Evolutionary conservation across 768 basidiomycete species (phyloP).

Genomic region (Gloeophyllum trabeum): DNA sequence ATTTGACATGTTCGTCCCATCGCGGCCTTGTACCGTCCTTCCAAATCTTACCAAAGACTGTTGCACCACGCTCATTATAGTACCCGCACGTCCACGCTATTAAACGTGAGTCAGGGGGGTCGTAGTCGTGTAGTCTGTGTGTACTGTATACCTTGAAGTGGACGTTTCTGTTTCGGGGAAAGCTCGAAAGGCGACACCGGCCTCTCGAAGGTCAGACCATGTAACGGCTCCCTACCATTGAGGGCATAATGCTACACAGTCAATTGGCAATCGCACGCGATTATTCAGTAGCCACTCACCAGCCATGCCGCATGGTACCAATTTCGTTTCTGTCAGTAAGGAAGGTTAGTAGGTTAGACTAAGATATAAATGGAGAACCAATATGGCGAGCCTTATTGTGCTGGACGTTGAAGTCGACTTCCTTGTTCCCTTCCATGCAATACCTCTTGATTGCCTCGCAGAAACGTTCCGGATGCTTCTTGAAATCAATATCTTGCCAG

Average conservation of each 20-base stretch:
- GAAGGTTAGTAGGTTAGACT: not conserved
- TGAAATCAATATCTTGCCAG: not conserved
- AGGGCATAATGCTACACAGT: not conserved
- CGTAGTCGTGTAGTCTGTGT: too few species aligned
- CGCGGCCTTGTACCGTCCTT: not conserved
- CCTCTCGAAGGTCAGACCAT: not conserved
- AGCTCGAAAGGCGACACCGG: not conserved
- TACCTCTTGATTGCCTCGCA: not conserved
- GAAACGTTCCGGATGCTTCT: not conserved
- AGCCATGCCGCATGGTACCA: not conserved
- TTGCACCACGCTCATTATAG: not conserved
- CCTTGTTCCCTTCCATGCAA: not conserved
- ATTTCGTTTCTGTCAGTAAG: not conserved
- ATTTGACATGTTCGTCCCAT: not conserved
- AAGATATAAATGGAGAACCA: not conserved
- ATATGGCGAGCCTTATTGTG: not conserved
- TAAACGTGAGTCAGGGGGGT: not conserved
- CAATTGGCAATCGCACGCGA: too few species aligned
- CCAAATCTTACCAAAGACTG: not conserved
- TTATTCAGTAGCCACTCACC: too few species aligned
- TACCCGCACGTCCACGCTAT: not conserved
- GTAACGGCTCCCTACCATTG: not conserved
- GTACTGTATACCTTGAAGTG: too few species aligned
- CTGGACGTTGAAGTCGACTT: not conserved
- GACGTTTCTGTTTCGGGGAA: not conserved